Evolutionary conservation across 768 basidiomycete species (phyloP), one percentile per base, ranked within the genome.

Genomic region (Tylopilus sp.): DNA sequence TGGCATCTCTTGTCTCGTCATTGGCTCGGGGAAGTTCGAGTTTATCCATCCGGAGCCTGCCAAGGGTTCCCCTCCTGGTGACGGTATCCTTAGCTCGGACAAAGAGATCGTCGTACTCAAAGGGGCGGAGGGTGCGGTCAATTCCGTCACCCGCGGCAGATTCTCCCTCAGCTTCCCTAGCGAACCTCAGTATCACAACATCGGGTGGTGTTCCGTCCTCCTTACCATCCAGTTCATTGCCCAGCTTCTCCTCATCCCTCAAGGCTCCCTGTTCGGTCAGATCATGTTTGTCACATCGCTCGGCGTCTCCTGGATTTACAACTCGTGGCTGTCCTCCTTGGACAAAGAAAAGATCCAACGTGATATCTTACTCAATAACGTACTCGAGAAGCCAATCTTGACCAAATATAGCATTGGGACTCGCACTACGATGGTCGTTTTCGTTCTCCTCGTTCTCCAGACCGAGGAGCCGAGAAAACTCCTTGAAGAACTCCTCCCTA

Each of bases 241-340:
- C 21, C 72, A 73, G 51, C 52, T 73, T 5, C 62, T 73, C 42
- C 69, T 73, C 22, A 48, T 71, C 25, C 72, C 72, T 0, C 71
- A 72, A 52, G 61, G 59, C 6, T 47, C 59, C 0, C 50, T 71
- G 8, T 71, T 72, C 26, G 72, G 72, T 13, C 72, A 74, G 53
- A 59, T 70, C 52, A 60, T 73, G 63, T 74, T 73, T 44, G 59
- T 73, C 34, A 0, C 49, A 12, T 66, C 71, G 0, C 68, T 73
- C 8, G 65, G 51, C 14, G 64, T 71, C 29, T 74, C 73, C 14
- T 73, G 70, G 70, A 21, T 56, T 4, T 73, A 74, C 45, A 74
- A 72, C 40, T 65, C 63, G 11, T 72, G 63, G 60, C 46, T 74
- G 2, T 67, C 72, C 3, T 70, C 68, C 9, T 58, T 78, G 71